Conservation (phyloP, 2,329 filamentous ascomycete genomes). For the Alternaria novae-zelandiae region DNA sequence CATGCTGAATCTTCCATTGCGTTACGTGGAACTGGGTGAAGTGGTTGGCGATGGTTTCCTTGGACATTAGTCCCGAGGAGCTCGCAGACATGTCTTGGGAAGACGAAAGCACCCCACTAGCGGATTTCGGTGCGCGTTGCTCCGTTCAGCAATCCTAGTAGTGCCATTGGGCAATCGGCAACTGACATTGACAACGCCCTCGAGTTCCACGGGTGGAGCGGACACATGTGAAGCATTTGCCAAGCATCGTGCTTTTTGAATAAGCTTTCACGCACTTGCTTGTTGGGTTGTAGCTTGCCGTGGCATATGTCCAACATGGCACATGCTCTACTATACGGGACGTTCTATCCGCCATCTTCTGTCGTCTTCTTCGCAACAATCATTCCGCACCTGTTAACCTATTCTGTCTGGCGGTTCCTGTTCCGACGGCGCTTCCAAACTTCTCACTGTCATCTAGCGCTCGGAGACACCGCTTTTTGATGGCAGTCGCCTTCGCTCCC, state of each 20-base stretch:
- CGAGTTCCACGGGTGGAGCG: background rate
- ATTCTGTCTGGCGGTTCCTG: background rate
- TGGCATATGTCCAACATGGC: background rate
- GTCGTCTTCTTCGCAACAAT: background rate
- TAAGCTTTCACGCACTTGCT: slow-evolving; percentile 17
- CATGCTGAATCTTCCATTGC: slow-evolving; percentile 8
- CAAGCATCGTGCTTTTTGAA: slow-evolving; percentile 9
- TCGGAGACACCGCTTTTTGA: background rate
- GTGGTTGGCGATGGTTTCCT: background rate
- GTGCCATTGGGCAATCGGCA: background rate
- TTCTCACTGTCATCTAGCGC: background rate
- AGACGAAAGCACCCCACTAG: background rate
- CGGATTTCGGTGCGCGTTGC: background rate
- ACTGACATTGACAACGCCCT: background rate
- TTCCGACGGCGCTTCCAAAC: background rate
- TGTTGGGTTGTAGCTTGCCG: slow-evolving; percentile 8
- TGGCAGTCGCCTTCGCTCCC: background rate
- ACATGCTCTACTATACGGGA: background rate
- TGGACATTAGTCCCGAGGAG: background rate
- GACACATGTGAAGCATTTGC: slow-evolving; percentile 1
- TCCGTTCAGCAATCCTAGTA: background rate
- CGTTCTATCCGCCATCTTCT: background rate
- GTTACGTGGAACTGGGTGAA: background rate
- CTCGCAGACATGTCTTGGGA: background rate
- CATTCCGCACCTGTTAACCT: background rate